These are phyloP conservation scores for Chalciporus sp. DNA, from an alignment of 1,284 basidiomycete species.

Conservation along the genomic window DNA sequence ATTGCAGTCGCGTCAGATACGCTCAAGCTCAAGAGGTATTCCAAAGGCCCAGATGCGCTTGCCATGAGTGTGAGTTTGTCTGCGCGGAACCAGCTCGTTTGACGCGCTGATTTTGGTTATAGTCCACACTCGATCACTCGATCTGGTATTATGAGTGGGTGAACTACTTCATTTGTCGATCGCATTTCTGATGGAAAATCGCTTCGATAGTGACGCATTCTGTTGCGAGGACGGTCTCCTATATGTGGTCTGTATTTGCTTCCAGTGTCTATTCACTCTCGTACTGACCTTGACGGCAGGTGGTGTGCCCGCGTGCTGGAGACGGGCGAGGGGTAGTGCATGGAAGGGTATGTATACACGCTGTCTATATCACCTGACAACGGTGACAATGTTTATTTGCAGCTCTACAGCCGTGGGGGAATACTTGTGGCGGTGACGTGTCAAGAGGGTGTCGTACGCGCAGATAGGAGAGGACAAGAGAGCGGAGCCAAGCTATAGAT, in stretches of 20 bases:
- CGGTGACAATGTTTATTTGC: conserved; percentile 1
- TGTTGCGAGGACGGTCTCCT: conserved; percentile 81
- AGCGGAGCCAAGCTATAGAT: conserved; percentile 42
- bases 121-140: conserved; percentile 86
- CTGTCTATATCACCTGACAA: background rate
- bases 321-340: conserved; percentile 76
- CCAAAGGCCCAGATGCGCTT: conserved; percentile 51
- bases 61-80: conserved; percentile 67
- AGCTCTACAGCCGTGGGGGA: conserved; percentile 78
- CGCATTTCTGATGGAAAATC: conserved; percentile 1
- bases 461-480: conserved; percentile 45
- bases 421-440: conserved; percentile 75
- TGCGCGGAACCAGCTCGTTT: conserved; percentile 1
- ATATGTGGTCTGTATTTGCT: conserved; percentile 60
- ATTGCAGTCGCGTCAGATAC: conserved; percentile 68
- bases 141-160: conserved; percentile 81
- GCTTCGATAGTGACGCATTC: conserved; percentile 61
- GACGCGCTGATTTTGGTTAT: conserved; percentile 1
- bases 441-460: conserved; percentile 83
- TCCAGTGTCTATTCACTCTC: background rate
- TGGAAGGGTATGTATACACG: conserved; percentile 57
- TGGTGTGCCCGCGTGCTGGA: conserved; percentile 67
- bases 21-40: conserved; percentile 59
- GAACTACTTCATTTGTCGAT: background rate
- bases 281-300: conserved; percentile 39